A percentile compares a stretch with the other conserved stretches of the same genome.
phyloP scores from a whole-genome alignment of 1,139 yeast genomes.

The Kodamaea suecica region DNA sequence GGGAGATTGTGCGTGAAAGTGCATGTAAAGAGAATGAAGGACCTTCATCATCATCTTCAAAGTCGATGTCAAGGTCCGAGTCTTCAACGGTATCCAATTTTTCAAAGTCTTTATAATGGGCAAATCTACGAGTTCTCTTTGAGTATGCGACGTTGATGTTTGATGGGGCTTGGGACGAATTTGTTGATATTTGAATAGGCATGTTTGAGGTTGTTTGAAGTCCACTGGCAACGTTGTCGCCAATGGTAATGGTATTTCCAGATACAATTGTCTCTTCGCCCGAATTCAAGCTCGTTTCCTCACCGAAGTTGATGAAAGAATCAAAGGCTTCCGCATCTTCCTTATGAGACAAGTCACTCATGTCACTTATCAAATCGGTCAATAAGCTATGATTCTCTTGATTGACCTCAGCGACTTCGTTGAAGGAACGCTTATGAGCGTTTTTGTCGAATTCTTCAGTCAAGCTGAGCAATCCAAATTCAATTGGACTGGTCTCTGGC shows the following conservation, averaged over 20 bases:
- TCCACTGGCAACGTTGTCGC: no score
- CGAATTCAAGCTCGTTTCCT: slow-evolving; percentile 3
- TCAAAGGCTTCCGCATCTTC: slow-evolving; percentile 5
- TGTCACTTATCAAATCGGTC: slow-evolving; percentile 27
- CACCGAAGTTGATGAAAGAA: slow-evolving; percentile 8
- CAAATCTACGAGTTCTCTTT: no score
- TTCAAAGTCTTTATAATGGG: slow-evolving; percentile 17
- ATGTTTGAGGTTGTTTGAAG: neutral
- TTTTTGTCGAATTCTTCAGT: slow-evolving; percentile 9
- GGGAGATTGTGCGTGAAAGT: slow-evolving; percentile 42
- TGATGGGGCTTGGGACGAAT: no score
- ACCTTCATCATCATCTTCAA: slow-evolving; percentile 29
- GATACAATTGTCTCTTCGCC: slow-evolving; percentile 2
- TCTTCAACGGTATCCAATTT: slow-evolving; percentile 18
- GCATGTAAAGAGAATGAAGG: slow-evolving; percentile 24
- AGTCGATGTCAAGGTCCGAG: slow-evolving; percentile 19
- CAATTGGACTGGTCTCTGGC: slow-evolving; percentile 5
- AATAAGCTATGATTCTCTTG: slow-evolving; percentile 13
- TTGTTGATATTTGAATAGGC: slow-evolving; percentile 6
- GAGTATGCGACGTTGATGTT: no score
- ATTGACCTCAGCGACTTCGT: slow-evolving; percentile 18
- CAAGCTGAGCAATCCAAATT: neutral
- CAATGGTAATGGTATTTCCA: no score
- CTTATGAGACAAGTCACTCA: slow-evolving; percentile 26
- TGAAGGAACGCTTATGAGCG: slow-evolving; percentile 27